Evolutionary conservation across 139 green algal species (phyloP).

Genomic region (Zygnema circumcarinatum): DNA sequence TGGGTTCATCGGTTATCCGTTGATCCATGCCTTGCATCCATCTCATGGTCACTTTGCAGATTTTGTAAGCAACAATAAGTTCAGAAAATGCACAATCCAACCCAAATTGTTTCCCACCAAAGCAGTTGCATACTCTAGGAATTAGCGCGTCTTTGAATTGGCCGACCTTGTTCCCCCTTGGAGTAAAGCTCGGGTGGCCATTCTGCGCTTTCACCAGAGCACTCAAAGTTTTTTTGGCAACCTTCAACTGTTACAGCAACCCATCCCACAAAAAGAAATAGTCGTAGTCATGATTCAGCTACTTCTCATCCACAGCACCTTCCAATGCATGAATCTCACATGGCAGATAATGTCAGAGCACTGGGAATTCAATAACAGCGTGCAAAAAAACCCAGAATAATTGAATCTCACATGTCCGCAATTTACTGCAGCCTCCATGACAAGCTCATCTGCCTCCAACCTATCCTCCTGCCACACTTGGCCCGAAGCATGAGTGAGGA

Average conservation of each 20-base stretch:
- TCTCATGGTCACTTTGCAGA: too few species aligned
- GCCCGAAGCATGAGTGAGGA: slow-evolving; percentile 22
- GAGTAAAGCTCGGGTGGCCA: neutral
- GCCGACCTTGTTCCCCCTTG: neutral
- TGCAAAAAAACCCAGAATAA: too few species aligned
- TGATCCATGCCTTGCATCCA: too few species aligned
- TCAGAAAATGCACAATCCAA: too few species aligned
- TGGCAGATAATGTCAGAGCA: too few species aligned
- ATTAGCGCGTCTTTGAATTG: neutral
- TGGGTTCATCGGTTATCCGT: too few species aligned
- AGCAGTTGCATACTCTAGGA: neutral
- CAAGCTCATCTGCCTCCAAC: slow-evolving; percentile 47
- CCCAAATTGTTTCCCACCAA: too few species aligned
- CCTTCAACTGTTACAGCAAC: slow-evolving; percentile 9
- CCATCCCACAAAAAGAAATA: neutral
- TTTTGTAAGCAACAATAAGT: too few species aligned
- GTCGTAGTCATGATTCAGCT: too few species aligned
- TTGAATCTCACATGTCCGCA: slow-evolving; percentile 31
- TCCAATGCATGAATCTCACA: too few species aligned
- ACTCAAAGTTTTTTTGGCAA: neutral
- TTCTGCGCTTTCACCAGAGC: neutral
- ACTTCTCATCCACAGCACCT: too few species aligned
- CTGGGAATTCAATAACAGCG: too few species aligned
- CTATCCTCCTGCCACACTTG: slow-evolving; percentile 49
- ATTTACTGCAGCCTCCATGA: slow-evolving; percentile 40